phyloP scores from a whole-genome alignment of 176 grass and related monocot species.

The Melocanna baccifera region DNA sequence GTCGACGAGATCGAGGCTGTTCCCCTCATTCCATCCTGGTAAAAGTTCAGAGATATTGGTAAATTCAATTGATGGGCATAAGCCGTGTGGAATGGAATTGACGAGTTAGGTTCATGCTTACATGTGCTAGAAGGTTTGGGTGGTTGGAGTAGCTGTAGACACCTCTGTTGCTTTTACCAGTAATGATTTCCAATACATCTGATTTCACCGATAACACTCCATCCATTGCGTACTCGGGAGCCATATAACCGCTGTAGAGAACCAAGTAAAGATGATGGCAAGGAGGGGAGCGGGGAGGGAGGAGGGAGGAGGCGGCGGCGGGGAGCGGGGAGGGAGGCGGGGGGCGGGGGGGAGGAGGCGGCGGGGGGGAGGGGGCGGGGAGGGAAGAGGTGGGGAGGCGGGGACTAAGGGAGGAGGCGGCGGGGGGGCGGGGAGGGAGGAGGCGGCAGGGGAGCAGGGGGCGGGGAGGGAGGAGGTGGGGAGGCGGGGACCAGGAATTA shows the following conservation, averaged over 20 bases:
- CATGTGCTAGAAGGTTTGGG: slow-evolving; percentile 52
- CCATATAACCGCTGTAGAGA: slow-evolving; percentile 54
- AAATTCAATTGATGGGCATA: background rate
- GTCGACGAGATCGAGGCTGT: slow-evolving; percentile 40
- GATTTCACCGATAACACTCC: slow-evolving; percentile 66
- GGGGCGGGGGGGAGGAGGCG: too few relatives aligned
- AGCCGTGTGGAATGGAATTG: background rate
- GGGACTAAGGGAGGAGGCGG: too few relatives aligned
- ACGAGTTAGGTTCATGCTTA: slow-evolving; percentile 21
- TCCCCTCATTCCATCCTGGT: slow-evolving; percentile 43
- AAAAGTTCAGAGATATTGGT: background rate
- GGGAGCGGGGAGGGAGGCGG: too few relatives aligned
- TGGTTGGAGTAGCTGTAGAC: slow-evolving; percentile 38
- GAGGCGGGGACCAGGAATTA: too few relatives aligned
- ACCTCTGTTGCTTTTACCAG: slow-evolving; percentile 54
- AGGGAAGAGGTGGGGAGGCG: too few relatives aligned
- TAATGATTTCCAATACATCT: slow-evolving; percentile 64
- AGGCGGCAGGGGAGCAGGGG: too few relatives aligned
- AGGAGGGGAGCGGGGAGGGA: too few relatives aligned
- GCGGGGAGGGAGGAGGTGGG: too few relatives aligned
- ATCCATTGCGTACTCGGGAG: too few relatives aligned
- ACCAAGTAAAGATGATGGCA: background rate
- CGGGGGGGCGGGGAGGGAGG: too few relatives aligned
- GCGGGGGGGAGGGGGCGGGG: too few relatives aligned
- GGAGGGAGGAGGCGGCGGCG: too few relatives aligned